Percentiles rank a stretch among this genome's conserved stretches.
phyloP scores from a whole-genome alignment of 2,329 filamentous ascomycete genomes.

The Alternaria arborescens region DNA sequence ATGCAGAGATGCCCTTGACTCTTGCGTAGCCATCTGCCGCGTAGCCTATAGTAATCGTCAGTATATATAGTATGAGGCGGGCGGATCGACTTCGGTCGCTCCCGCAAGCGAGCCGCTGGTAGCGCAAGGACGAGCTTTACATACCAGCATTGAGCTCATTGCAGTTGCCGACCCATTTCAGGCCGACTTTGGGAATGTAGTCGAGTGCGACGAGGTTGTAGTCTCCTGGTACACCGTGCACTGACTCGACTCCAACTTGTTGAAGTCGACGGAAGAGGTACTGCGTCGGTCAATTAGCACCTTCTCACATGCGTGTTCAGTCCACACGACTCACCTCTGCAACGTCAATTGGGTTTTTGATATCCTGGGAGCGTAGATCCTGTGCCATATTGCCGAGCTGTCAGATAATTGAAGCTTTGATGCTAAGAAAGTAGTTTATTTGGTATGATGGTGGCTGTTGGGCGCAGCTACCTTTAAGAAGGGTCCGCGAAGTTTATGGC shows the following conservation, averaged over 20 bases:
- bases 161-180: constrained; percentile 68
- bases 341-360: constrained; percentile 62
- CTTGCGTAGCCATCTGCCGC: constrained; percentile 59
- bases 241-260: constrained; percentile 54
- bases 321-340: constrained; percentile 58
- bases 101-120: constrained; percentile 6
- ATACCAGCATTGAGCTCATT: constrained; percentile 68
- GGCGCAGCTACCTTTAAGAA: constrained; percentile 24
- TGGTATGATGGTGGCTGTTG: constrained; percentile 21
- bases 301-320: background rate
- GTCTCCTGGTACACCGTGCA: constrained; percentile 59
- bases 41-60: constrained; percentile 48
- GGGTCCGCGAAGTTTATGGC: constrained; percentile 4
- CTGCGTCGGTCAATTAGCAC: constrained; percentile 28
- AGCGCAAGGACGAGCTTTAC: constrained; percentile 14
- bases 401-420: constrained; percentile 4
- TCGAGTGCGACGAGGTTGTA: constrained; percentile 63
- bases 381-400: constrained; percentile 41
- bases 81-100: constrained; percentile 5
- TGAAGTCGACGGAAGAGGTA: constrained; percentile 53
- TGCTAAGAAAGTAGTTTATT: constrained; percentile 8
- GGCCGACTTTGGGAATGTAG: constrained; percentile 62
- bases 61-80: background rate
- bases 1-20: constrained; percentile 56
- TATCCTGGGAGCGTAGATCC: constrained; percentile 53